Evolutionary conservation across 2,329 filamentous ascomycete species (phyloP), one percentile per base, ranked within the genome.

Genomic region (Fusarium oxysporum): DNA sequence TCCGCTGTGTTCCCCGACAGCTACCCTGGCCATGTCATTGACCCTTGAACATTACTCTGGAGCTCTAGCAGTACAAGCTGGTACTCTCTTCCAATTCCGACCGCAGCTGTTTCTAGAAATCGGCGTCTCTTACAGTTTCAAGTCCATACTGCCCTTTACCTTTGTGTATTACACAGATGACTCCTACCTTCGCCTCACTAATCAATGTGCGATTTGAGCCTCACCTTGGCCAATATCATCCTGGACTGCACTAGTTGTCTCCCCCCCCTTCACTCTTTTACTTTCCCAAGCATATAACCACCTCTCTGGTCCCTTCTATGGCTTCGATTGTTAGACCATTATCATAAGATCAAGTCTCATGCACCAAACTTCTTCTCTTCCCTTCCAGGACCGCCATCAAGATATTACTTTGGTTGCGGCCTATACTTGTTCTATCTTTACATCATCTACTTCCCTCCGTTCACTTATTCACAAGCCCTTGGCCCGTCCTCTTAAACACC

Each of bases 121-220:
- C 55, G 28, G 53, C 45, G 37, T 72, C 53, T 65, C 65, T 62
- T 60, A 62, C 65, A 64, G 69, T 75, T 75, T 75, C 74, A 74
- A 67, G 65, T 70, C 67, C 67, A 67, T 65, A 62, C 33, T 68
- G 65, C 58, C 67, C 45, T 72, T 67, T 63, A 64, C 55, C 45
- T 53, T 65, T 75, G 38, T 69, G 71, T 65, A 63, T 65, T 62
- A 72, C 68, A 72, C 63, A 61, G 59, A 45, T 70, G 66, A 69
- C 76, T 76, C 62, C 59, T 67, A 43, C 69, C 72, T 57, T 65
- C 76, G 76, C 76, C 76, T 78, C 76, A 78, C 76, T 76, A 58
- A 72, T 32, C 64, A 78, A 77, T 74, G 75, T 78, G 76, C 76
- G 58, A 64, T 76, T 77, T 73, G 74, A 78, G 76, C 76, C 76